Conservation (phyloP, 108 stramenopile species). For the Fistulifera solaris region DNA sequence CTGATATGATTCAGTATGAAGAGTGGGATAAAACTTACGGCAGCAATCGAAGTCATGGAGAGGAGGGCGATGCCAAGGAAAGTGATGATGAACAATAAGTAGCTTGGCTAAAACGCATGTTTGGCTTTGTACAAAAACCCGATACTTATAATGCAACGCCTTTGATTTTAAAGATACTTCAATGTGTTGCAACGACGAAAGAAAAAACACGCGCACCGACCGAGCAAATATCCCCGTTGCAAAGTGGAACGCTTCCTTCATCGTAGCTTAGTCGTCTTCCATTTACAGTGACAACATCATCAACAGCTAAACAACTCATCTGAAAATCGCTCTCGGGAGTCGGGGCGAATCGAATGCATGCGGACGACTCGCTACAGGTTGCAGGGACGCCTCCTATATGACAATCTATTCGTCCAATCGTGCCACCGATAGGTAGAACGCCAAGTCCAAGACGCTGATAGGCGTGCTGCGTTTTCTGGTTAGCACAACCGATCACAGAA, state of each 20-base stretch:
- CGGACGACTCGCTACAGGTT: slow-evolving; percentile 58
- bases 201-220: slow-evolving; percentile 78
- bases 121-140: no score
- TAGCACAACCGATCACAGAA: slow-evolving; percentile 57
- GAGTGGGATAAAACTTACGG: slow-evolving; percentile 77
- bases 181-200: slow-evolving; percentile 43
- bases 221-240: slow-evolving; percentile 63
- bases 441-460: slow-evolving; percentile 24
- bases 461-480: slow-evolving; percentile 22
- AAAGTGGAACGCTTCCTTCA: slow-evolving; percentile 62
- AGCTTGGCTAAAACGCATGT: no score
- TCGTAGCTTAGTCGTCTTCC: slow-evolving; percentile 52
- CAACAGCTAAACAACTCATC: slow-evolving; percentile 43
- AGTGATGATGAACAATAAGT: slow-evolving; percentile 35
- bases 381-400: slow-evolving; percentile 58
- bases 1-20: slow-evolving; percentile 66
- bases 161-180: no score
- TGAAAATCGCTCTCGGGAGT: slow-evolving; percentile 48
- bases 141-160: no score
- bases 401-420: slow-evolving; percentile 64
- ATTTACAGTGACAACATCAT: slow-evolving; percentile 76
- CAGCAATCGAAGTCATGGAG: slow-evolving; percentile 20
- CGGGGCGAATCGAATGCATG: slow-evolving; percentile 51
- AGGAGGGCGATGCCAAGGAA: slow-evolving; percentile 34
- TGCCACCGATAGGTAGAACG: slow-evolving; percentile 44